Evolutionary conservation across 495 filamentous ascomycete genomes (phyloP), one percentile per base, ranked within the genome.

Genomic region (Delitschia confertaspora): DNA sequence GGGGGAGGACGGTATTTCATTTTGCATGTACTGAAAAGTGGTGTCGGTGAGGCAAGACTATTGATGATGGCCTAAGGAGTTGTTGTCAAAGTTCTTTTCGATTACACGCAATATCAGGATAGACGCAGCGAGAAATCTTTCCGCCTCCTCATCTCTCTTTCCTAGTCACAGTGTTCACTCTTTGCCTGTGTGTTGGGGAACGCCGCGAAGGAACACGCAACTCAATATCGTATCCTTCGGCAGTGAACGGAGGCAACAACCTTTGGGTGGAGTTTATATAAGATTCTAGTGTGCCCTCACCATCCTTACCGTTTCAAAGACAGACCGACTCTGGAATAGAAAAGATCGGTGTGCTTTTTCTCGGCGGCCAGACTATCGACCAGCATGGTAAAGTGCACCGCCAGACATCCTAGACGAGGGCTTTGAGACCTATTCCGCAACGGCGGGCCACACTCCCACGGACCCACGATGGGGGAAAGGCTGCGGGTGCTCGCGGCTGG

Each of bases 271-370:
- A 47, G 45, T 36, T 38, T 34, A 21, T 6, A 33, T 17, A 30
- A n/a, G 32, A 19, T 24, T 26, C n/a, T n/a, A 21, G 35, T 6
- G 7, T 20, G 35, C 35, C 4, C 25, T 18, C 27, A 42, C 21
- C 7, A 22, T 33, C 18, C 35, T 14, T 39, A 10, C 46, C 39
- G 51, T 55, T 55, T 55, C 50, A 49, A 39, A 41, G 38, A 23
- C 36, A 42, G 42, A 21, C 49, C 26, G 36, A 14, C 3, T 6
- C 3, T 19, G 33, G 33, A 6, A 14, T 27, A 33, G 29, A 33
- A 46, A 30, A 36, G 17, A 1, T 11, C 22, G 33, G 16, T 17
- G 34, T 47, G 43, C 39, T 47, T 45, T 47, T 39, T 43, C 38
- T 43, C 30, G 43, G 44, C 45, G 44, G 27, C 22, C 20, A 21